Base-by-base conservation (phyloP, 352 stramenopile species). In the Pythium chondricola region DNA sequence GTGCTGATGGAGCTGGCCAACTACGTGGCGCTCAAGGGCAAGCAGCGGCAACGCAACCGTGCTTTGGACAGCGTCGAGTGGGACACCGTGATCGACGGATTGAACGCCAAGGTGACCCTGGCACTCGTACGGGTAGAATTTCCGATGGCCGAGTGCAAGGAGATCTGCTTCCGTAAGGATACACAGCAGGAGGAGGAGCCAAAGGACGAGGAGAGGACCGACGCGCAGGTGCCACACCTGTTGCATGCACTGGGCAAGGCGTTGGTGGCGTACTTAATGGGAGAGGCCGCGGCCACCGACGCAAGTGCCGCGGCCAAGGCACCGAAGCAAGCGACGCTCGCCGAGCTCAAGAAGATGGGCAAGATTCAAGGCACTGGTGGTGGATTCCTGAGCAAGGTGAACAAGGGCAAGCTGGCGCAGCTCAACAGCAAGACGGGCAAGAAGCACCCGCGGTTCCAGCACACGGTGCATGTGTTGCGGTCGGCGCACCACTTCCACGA, bases 401-500 rank as follows among this genome's bases (percentile, higher is more conserved):
- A 50, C 33, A 65, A 65, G 38, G 37, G 44, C 51, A 63, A 57
- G 48, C 38, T 57, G 27, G 25, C 48, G 2, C 18, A 31, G n/a
- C 40, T 62, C 26, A 64, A 50, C 42, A 58, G 43, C 32, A 57
- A 51, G 44, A 56, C 44, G 1, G 42, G 41, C 26, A 63, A 57
- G 43, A 63, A 51, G 31, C 52, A 55, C 37, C 41, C 44, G 4
- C 68, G 57, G 4, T 85, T 74, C 14, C 53, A 56, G 1, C 74
- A 83, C 25, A 68, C 80, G 3, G 65, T 91, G 31, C 65, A 88
- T 26, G 65, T 87, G 27, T 57, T 93, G 10, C 71, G 69, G 0
- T 71, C 69, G 10, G 78, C 81, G 4, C 81, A 93, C 52, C 78
- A 90, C 45, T 84, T 89, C 29, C 78, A 93, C 56, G 81, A 93